These are phyloP conservation scores for Ophiostoma fasciatum DNA, from an alignment of 2,329 filamentous ascomycete genomes.

Conservation along the genomic window DNA sequence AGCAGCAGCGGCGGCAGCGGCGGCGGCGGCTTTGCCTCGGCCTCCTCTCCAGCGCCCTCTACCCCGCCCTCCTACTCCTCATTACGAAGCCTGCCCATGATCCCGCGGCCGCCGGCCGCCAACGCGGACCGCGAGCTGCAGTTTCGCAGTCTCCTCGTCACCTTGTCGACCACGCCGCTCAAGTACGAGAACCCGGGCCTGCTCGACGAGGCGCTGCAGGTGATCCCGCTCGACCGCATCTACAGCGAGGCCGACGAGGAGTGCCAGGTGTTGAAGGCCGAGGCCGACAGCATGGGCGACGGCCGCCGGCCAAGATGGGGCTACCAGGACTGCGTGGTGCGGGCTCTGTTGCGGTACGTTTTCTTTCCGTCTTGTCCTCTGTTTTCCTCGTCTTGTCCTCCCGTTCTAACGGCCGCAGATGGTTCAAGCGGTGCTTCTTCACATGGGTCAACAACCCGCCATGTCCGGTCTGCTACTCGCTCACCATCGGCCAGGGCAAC, in stretches of 20 bases:
- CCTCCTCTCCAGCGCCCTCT: constrained; percentile 6
- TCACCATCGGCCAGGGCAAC: constrained; percentile 71
- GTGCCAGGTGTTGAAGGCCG: constrained; percentile 69
- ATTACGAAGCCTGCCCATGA: constrained; percentile 34
- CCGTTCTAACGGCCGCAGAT: constrained; percentile 35
- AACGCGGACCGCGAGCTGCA: constrained; percentile 52
- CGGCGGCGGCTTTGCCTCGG: constrained; percentile 15
- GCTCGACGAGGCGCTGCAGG: constrained; percentile 77
- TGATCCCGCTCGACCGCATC: constrained; percentile 77
- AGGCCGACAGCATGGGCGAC: constrained; percentile 75
- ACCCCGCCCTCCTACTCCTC: constrained; percentile 34
- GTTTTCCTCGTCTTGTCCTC: constrained; percentile 6
- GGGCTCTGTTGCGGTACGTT: constrained; percentile 65
- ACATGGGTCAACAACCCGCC: constrained; percentile 92
- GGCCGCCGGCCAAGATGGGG: constrained; percentile 79
- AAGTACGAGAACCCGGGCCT: constrained; percentile 95
- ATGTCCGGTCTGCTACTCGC: constrained; percentile 66
- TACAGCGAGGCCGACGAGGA: constrained; percentile 93
- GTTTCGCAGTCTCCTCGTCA: constrained; percentile 70
- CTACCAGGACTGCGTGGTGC: constrained; percentile 92
- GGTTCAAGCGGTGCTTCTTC: constrained; percentile 95
- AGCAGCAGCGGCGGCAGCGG: too few relatives aligned
- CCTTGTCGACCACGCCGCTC: constrained; percentile 72
- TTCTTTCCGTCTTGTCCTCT: background rate
- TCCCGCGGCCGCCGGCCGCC: constrained; percentile 56